Conservation (phyloP, 1,284 basidiomycete species). For the Ganoderma lingzhi region DNA sequence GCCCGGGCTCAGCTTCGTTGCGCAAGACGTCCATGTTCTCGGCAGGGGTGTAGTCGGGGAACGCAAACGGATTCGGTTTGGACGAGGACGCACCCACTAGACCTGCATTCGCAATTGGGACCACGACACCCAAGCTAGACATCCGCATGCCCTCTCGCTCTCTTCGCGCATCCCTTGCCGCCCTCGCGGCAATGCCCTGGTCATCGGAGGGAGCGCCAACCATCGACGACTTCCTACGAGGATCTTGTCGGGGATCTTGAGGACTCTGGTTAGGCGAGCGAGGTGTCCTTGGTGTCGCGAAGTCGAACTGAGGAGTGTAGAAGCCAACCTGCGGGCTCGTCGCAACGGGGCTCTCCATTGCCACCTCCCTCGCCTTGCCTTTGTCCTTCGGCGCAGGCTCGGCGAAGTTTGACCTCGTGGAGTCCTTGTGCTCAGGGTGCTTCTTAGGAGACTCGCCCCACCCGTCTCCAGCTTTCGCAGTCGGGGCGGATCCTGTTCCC, state of each 20-base stretch:
- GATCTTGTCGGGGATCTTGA: slow-evolving; percentile 5
- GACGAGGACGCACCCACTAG: slow-evolving; percentile 9
- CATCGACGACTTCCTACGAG: slow-evolving; percentile 7
- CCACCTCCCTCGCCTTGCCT: not conserved
- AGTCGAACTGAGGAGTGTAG: not conserved
- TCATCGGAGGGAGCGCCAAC: slow-evolving; percentile 13
- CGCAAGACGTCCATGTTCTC: slow-evolving; percentile 19
- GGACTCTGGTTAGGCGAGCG: slow-evolving; percentile 5
- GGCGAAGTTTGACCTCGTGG: slow-evolving; percentile 2
- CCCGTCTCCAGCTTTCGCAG: not conserved
- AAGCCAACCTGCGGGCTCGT: not conserved
- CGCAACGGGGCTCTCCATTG: not conserved
- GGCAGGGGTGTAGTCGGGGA: slow-evolving; percentile 21
- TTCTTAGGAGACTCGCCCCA: slow-evolving; percentile 2
- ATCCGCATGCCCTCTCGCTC: slow-evolving; percentile 15
- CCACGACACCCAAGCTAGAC: slow-evolving; percentile 23
- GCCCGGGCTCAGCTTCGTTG: not conserved
- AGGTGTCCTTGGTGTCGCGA: not conserved
- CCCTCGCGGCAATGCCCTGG: not conserved
- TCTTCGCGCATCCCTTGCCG: slow-evolving; percentile 10
- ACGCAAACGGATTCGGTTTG: slow-evolving; percentile 25
- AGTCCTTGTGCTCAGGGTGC: not conserved
- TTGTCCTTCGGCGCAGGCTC: slow-evolving; percentile 1
- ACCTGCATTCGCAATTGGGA: slow-evolving; percentile 18
- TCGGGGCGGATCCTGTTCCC: not conserved